These are phyloP conservation scores for Botrytis byssoidea DNA, from an alignment of 2,329 filamentous ascomycete genomes.

Conservation along the genomic window DNA sequence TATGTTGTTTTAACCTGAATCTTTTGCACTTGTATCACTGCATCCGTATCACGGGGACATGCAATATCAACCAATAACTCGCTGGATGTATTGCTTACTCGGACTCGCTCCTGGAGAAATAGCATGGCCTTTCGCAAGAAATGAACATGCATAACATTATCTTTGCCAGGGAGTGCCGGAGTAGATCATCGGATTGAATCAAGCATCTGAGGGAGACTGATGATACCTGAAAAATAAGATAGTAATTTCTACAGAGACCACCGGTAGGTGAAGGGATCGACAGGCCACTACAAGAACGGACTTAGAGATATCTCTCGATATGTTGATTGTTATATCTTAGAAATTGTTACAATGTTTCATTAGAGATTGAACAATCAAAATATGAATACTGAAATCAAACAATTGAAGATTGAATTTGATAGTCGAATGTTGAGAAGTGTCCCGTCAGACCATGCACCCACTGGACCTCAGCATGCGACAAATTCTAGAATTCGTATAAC, in stretches of 20 bases:
- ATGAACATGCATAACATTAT: background rate
- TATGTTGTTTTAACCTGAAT: background rate
- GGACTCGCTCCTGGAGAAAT: background rate
- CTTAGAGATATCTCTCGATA: too few relatives aligned
- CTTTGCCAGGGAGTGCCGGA: background rate
- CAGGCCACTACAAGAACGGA: too few relatives aligned
- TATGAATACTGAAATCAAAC: too few relatives aligned
- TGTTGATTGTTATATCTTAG: too few relatives aligned
- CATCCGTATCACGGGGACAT: background rate
- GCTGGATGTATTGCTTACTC: background rate
- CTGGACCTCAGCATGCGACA: background rate
- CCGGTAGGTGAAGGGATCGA: too few relatives aligned
- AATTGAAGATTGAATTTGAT: too few relatives aligned
- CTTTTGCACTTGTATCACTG: background rate
- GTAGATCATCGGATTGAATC: background rate
- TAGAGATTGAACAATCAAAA: too few relatives aligned
- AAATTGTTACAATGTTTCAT: too few relatives aligned
- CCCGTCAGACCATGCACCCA: too few relatives aligned
- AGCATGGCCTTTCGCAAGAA: background rate
- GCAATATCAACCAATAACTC: background rate
- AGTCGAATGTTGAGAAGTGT: too few relatives aligned
- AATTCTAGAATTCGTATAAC: too few relatives aligned
- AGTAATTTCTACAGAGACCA: background rate
- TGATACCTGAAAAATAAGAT: background rate
- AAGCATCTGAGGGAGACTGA: background rate